Base-by-base conservation (phyloP, 1,139 yeast genomes). In the Geotrichum candidum region DNA sequence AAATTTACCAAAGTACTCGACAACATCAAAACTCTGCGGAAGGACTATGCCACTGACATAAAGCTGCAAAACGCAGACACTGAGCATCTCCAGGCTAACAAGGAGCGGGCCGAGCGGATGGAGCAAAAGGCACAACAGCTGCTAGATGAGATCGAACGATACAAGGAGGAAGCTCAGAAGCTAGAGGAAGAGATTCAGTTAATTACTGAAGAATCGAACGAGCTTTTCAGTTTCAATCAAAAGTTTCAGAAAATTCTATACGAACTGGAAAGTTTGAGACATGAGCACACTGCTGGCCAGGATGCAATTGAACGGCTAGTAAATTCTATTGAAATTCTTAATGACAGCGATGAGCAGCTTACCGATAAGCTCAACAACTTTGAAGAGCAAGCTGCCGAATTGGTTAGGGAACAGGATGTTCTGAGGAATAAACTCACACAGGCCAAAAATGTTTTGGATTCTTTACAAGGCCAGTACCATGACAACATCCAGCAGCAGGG, bases 1-100 rank as follows among this genome's bases (percentile, higher is more conserved):
- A 91, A 90, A 73, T 95, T 88, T 69, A 91, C 97, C 0, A 92
- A 90, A 71, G 97, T 96, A 0, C 77, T 94, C 56, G 97, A 92
- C 63, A 85, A 83, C 64, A 80, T 95, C 70, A 92, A 91, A 72
- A 73, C 74, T 0, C 83, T 91, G 56, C 83, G 90, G 63, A 92
- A 91, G 70, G 96, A 90, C 59, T 84, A 90, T 83, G 76, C 84
- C 5, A 78, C 80, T 1, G 95, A 90, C 64, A 87, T 90, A 57
- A 88, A 87, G 70, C 73, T 92, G 25, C 79, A 90, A 57, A 86
- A 87, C 65, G 91, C 89, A 68, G 84, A 88, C 38, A 96, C 90
- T 0, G 85, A 84, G 61, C 95, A 90, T 72, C 76, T 90, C 63
- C 82, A 84, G 67, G 77, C 82, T 15, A 97, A 94, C 70, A 85